phyloP scores from a whole-genome alignment of 1,284 basidiomycete genomes.

The Hemileia vastatrix region DNA sequence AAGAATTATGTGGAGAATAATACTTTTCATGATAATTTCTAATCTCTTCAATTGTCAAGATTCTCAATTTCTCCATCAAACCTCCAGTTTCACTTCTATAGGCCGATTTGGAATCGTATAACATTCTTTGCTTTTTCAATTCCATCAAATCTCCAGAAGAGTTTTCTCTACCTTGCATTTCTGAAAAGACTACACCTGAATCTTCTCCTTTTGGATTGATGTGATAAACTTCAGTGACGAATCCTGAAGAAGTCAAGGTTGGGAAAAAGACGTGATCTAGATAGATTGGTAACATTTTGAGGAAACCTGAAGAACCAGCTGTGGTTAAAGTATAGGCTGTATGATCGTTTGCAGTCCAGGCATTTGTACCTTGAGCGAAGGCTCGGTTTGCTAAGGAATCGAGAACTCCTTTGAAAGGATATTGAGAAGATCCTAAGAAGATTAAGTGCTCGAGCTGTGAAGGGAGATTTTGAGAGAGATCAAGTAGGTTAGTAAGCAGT shows the following conservation, averaged over 20 bases:
- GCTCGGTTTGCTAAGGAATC: conserved; percentile 92
- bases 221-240: conserved; percentile 79
- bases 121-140: conserved; percentile 65
- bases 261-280: conserved; percentile 96
- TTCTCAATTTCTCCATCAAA: conserved; percentile 78
- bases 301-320: conserved; percentile 88
- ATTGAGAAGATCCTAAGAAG: conserved; percentile 79
- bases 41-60: conserved; percentile 80
- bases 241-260: conserved; percentile 81
- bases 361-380: conserved; percentile 72
- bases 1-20: conserved; percentile 90
- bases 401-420: conserved; percentile 94
- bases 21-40: conserved; percentile 79
- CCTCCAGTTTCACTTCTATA: conserved; percentile 97
- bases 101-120: conserved; percentile 72
- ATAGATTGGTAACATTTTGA: conserved; percentile 88
- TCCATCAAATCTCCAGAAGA: conserved; percentile 82
- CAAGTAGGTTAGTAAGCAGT: no score
- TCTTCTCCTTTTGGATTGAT: conserved; percentile 82
- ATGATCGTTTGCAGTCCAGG: conserved; percentile 53
- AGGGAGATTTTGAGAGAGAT: conserved; percentile 46
- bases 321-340: conserved; percentile 90
- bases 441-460: conserved; percentile 89
- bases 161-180: conserved; percentile 98
- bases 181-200: conserved; percentile 91